Evolutionary conservation across 73 alveolate genomes (phyloP).

Genomic region (Tetrahymena borealis): DNA sequence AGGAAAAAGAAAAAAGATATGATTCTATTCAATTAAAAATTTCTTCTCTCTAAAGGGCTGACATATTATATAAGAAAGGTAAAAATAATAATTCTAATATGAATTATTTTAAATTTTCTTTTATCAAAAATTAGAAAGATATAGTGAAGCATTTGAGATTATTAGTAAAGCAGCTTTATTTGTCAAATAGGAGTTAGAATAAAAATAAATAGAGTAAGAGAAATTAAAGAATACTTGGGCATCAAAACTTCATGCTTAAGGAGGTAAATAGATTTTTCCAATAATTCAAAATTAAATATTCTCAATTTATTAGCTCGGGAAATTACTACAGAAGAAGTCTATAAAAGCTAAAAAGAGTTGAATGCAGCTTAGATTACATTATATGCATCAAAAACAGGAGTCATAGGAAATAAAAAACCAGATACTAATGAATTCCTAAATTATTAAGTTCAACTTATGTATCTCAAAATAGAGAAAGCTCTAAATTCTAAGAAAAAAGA

Average conservation of each 20-base stretch:
- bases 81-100: not conserved
- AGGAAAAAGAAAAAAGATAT: not conserved
- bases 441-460: constrained; percentile 38
- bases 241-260: not conserved
- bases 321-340: not conserved
- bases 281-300: not conserved
- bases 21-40: not conserved
- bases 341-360: not conserved
- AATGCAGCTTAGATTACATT: not conserved
- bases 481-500: constrained; percentile 47
- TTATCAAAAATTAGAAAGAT: constrained; percentile 14
- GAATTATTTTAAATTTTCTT: not conserved
- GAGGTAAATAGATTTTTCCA: not conserved
- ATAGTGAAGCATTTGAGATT: constrained; percentile 35
- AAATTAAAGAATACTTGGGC: not conserved
- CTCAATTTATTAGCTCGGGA: not conserved
- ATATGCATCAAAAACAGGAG: constrained; percentile 40
- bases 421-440: constrained; percentile 50
- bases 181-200: constrained; percentile 18
- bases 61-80: not conserved
- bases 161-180: constrained; percentile 30
- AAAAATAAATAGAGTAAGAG: not conserved
- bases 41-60: not conserved
- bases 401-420: constrained; percentile 38
- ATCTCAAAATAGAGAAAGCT: constrained; percentile 39